These are phyloP conservation scores for Malbranchea zuffiana DNA, from an alignment of 2,329 filamentous ascomycete genomes.

Conservation along the genomic window DNA sequence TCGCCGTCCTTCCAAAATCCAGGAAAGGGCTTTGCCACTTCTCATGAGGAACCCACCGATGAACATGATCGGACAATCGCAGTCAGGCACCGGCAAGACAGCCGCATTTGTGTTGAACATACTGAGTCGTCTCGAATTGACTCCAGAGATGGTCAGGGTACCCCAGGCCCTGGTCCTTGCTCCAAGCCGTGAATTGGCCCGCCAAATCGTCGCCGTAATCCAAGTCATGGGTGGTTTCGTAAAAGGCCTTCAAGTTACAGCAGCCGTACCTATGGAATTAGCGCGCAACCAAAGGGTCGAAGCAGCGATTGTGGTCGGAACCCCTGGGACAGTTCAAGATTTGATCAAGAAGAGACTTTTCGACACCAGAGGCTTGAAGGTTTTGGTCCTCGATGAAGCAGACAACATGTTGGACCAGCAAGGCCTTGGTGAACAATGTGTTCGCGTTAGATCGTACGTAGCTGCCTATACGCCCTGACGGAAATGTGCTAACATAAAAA, in stretches of 20 bases:
- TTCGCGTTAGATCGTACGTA: conserved; percentile 73
- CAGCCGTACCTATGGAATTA: conserved; percentile 68
- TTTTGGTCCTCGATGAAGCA: conserved; percentile 89
- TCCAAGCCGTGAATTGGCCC: conserved; percentile 85
- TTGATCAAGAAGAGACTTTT: conserved; percentile 68
- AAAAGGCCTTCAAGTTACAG: conserved; percentile 60
- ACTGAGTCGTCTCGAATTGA: conserved; percentile 72
- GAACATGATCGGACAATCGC: conserved; percentile 98
- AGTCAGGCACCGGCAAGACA: conserved; percentile 96
- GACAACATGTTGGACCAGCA: conserved; percentile 98
- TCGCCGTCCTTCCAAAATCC: conserved; percentile 92
- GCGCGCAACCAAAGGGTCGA: conserved; percentile 58
- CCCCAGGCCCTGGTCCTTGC: conserved; percentile 85
- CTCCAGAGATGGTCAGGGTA: conserved; percentile 39
- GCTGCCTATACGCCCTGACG: neutral
- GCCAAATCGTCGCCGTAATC: conserved; percentile 84
- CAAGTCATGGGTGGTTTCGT: conserved; percentile 76
- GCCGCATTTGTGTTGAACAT: conserved; percentile 92
- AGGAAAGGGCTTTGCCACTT: conserved; percentile 84
- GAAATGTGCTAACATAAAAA: conserved; percentile 23
- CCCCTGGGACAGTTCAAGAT: conserved; percentile 85
- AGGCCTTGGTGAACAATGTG: conserved; percentile 88
- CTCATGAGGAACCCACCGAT: conserved; percentile 75
- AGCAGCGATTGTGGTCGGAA: conserved; percentile 78
- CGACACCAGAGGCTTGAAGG: conserved; percentile 58